Base-by-base conservation (phyloP, 2,329 filamentous ascomycete genomes). In the Arthrobotrys entomopaga region DNA sequence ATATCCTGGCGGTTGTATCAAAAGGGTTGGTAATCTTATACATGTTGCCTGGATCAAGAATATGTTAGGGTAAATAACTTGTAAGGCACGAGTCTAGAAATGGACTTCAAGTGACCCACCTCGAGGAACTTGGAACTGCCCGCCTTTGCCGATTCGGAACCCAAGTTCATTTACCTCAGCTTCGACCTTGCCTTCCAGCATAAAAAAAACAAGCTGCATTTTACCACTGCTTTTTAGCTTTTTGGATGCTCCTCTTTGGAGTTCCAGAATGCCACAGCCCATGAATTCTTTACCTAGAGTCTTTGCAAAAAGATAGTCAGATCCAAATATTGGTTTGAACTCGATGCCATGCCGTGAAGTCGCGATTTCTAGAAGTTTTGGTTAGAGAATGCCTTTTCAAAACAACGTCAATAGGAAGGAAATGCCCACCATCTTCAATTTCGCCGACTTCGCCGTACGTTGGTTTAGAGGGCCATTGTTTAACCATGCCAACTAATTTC, bases 141-240 rank as follows among this genome's bases (percentile, higher is more conserved):
- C 94, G 46, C 94, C 93, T 78, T 91, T 92, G 42, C 89, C 88
- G 77, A 97, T 93, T 66, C 90, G 88, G 80, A 99, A 98, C 75
- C 86, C 84, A 22, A 87, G 90, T 77, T 91, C 87, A 77, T 90
- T 88, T 54, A 96, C 87, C 26, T 88, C 90, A 19, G 97, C 93
- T 77, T 88, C 85, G 19, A 97, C 92, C 77, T 90, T 89, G 20
- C 95, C 95, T 50, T 87, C 86, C 78, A 92, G 90, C 29, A 99
- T 90, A 78, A 96, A 97, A 81, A 98, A 98, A 0, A 91, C 89
- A 90, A 99, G 95, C 80, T 97, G 93, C 92, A 97, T 98, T 83
- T 91, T 93, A 76, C 94, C 87, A 40, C 91, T 91, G 82, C 97
- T 98, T 85, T 98, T 98, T 56, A 90, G 87, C 78, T 89, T 88